These are phyloP conservation scores for Malassezia nana DNA, from an alignment of 1,284 basidiomycete species.

Conservation along the genomic window DNA sequence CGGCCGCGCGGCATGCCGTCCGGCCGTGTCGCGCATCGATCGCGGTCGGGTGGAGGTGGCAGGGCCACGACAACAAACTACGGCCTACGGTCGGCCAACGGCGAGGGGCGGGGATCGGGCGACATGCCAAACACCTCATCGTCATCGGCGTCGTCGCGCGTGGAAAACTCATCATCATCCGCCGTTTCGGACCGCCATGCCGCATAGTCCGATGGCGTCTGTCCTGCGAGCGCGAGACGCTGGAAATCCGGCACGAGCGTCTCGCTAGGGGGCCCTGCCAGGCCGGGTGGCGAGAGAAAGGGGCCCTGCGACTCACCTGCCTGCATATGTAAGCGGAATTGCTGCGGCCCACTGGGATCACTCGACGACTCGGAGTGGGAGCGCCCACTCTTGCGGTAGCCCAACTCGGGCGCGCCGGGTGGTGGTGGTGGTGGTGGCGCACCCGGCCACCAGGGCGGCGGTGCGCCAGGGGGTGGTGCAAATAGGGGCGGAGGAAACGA, in stretches of 20 bases:
- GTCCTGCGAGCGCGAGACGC: background rate
- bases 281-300: background rate
- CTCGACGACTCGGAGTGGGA: background rate
- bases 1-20: background rate
- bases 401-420: background rate
- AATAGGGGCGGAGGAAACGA: slow-evolving; percentile 39
- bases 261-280: background rate
- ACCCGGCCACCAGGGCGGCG: background rate
- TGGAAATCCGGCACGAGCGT: background rate
- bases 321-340: background rate
- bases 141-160: slow-evolving; percentile 2
- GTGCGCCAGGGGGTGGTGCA: slow-evolving; percentile 23
- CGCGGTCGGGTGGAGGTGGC: slow-evolving; percentile 1
- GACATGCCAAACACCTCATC: slow-evolving; percentile 18
- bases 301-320: background rate
- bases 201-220: too few relatives aligned
- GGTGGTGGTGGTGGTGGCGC: too few relatives aligned
- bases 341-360: background rate
- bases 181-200: background rate
- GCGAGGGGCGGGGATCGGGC: background rate
- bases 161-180: background rate
- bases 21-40: background rate
- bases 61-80: too few relatives aligned
- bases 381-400: background rate
- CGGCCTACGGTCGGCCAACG: background rate